Base-by-base conservation (phyloP, 225 moss, liverwort and hornwort genomes). In the Anthoceros angustus region DNA sequence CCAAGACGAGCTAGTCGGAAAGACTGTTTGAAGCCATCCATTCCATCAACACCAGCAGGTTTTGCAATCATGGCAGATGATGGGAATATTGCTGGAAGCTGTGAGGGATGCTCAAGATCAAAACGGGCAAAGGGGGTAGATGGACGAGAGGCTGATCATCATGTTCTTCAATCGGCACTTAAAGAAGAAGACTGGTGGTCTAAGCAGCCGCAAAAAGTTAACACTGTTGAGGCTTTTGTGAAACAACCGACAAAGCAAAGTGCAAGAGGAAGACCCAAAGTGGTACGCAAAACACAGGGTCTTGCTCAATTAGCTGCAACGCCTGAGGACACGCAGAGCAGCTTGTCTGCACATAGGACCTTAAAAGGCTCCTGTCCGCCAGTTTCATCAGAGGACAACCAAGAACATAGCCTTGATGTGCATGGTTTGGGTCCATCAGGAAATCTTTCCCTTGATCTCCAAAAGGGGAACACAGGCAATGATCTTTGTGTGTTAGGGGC, bases 151-250 rank as follows among this genome's bases (percentile, higher is more conserved):
- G 85, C 83, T 83, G 74, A 80, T 67, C 68, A 74, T 24, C 79
- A 81, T 69, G 85, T 76, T 12, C 67, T 76, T 42, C 69, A 74
- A 48, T 25, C 70, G 50, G 50, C 67, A 23, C 71, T 70, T 61
- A 89, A 87, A 46, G 98, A 98, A 64, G 98, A 98, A 42, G 98
- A 98, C 32, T 98, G 98, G 98, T 98, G 92, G 92, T 73, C 76
- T 32, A 83, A 85, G 67, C 88, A 88, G 79, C 88, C 85, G 32
- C 84, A 83, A 23, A 98, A 87, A 73, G 74, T 79, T 72, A 85
- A 89, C n/a, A 64, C 76, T 61, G 75, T 87, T 71, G 92, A 98
- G 69, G 77, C 82, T 69, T 79, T 83, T 61, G 80, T 79, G 24
- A 98, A 90, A 76, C 81, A 78, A 74, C 65, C 87, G 68, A 63